Evolutionary conservation across 2,329 filamentous ascomycete species (phyloP).

Genomic region (Ophiostoma sp.): DNA sequence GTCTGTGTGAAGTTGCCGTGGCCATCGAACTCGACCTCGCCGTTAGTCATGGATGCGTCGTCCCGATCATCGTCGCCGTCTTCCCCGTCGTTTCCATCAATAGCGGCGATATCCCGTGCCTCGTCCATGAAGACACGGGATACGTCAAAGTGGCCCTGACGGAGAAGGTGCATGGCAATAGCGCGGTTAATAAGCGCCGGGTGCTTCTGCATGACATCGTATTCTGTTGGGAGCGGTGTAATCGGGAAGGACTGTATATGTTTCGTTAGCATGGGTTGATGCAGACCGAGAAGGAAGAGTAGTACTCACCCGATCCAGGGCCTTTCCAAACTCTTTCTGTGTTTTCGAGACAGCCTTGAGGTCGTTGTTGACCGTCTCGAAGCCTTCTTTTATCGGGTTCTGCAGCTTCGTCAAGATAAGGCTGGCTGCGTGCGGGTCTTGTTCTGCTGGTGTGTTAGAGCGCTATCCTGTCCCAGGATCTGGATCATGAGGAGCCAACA

Average conservation of each 20-base stretch:
- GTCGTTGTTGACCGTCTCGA: conserved; percentile 77
- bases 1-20: conserved; percentile 47
- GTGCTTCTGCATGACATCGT: conserved; percentile 76
- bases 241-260: conserved; percentile 41
- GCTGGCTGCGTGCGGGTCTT: conserved; percentile 69
- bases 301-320: conserved; percentile 70
- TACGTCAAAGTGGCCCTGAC: conserved; percentile 89
- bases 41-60: conserved; percentile 31
- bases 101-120: conserved; percentile 40
- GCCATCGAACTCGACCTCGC: conserved; percentile 35
- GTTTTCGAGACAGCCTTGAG: conserved; percentile 81
- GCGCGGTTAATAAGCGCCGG: conserved; percentile 82
- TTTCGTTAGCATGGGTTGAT: conserved; percentile 28
- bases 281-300: background rate
- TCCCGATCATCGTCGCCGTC: background rate
- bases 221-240: conserved; percentile 71
- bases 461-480: background rate
- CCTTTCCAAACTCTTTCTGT: conserved; percentile 80
- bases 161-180: conserved; percentile 93
- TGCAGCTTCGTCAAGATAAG: conserved; percentile 81
- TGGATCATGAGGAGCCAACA: background rate
- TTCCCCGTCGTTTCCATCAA: conserved; percentile 26
- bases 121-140: conserved; percentile 83
- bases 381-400: conserved; percentile 76
- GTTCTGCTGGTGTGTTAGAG: conserved; percentile 34